Evolutionary conservation across 2,329 filamentous ascomycete species (phyloP).

Genomic region (Cercospora brassicicola): DNA sequence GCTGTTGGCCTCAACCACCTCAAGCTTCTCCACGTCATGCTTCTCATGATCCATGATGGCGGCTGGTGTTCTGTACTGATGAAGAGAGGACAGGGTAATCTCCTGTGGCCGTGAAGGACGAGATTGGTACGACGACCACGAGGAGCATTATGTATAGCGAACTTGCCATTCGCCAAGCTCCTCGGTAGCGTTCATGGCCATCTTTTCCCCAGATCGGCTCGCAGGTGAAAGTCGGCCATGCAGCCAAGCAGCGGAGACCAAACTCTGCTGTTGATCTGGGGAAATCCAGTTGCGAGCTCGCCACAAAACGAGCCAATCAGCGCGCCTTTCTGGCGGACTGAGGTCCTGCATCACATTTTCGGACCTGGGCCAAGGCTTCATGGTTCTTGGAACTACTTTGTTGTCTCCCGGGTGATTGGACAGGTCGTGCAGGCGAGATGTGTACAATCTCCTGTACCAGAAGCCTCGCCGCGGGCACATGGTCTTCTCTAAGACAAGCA

Average conservation of each 20-base stretch:
- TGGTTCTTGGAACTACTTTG: not conserved
- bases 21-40: constrained; percentile 10
- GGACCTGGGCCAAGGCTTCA: not conserved
- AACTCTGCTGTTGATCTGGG: not conserved
- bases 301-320: not conserved
- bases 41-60: constrained; percentile 13
- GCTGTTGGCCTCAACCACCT: constrained; percentile 9
- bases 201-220: not conserved
- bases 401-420: not conserved
- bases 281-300: not conserved
- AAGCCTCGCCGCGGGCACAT: not conserved
- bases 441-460: not conserved
- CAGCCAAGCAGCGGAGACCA: constrained; percentile 9
- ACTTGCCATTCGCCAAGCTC: constrained; percentile 9
- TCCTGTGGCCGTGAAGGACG: not conserved
- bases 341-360: constrained; percentile 1
- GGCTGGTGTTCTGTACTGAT: not conserved
- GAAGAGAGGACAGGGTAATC: not conserved
- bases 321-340: not conserved
- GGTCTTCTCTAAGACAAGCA: not conserved
- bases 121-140: not conserved
- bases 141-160: not conserved
- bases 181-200: constrained; percentile 10
- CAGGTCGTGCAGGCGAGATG: not conserved
- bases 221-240: not conserved